phyloP scores from a whole-genome alignment of 192 early-diverging fungal genomes.

The Backusella parvicylindrica region DNA sequence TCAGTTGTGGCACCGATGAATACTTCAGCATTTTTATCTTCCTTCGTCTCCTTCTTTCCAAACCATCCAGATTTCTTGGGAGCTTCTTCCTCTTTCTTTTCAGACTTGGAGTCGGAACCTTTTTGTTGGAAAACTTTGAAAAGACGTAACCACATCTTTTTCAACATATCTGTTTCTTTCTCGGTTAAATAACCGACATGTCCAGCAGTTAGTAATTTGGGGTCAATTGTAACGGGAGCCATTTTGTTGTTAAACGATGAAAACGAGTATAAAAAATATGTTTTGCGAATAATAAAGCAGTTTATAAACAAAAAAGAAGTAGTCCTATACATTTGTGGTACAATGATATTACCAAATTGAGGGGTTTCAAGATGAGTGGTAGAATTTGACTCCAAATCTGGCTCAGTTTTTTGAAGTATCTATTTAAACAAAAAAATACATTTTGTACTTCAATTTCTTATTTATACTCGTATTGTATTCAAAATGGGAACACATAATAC shows the following conservation, averaged over 20 bases:
- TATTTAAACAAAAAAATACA: constrained; percentile 3
- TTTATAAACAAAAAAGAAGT: constrained; percentile 12
- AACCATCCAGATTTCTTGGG: constrained; percentile 8
- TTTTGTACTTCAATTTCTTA: neutral
- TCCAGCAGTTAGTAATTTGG: neutral
- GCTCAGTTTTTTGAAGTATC: constrained; percentile 1
- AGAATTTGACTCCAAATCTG: constrained; percentile 5
- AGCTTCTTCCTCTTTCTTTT: neutral
- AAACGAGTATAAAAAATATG: neutral
- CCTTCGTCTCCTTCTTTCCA: neutral
- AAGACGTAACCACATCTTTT: constrained; percentile 44
- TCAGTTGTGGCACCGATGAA: constrained; percentile 14
- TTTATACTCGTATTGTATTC: neutral
- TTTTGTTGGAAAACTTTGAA: constrained; percentile 39
- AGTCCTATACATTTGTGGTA: constrained; percentile 8
- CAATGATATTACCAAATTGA: neutral
- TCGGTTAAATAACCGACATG: constrained; percentile 36
- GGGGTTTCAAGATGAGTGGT: constrained; percentile 14
- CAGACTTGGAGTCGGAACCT: neutral
- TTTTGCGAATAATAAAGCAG: neutral
- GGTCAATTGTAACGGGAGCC: neutral
- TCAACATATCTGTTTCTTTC: constrained; percentile 42
- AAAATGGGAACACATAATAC: neutral
- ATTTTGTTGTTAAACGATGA: constrained; percentile 1
- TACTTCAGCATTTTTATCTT: neutral